Base-by-base conservation (phyloP, 345 rosid genomes). In the Salix exigua region DNA sequence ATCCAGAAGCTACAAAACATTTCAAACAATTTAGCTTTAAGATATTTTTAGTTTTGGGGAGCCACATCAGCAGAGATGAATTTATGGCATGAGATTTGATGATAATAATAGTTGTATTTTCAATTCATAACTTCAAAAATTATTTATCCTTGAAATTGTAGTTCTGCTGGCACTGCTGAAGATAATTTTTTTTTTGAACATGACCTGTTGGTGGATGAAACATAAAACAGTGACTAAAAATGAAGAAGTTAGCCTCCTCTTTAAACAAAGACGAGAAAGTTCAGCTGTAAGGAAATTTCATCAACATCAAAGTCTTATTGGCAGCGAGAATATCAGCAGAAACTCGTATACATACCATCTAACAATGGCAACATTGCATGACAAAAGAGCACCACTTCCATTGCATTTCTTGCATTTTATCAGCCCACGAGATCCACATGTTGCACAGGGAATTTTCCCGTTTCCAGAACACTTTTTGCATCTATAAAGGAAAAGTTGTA, bases 401-500 rank as follows among this genome's bases (percentile, higher is more conserved):
- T 40, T 17, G 71, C 99, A 91, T 62, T 85, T 81, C 81, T 83
- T 69, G 64, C 99, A 96, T 84, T 89, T 91, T 70, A 93, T 83
- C 18, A 91, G 80, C 72, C 99, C 98, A 66, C 87, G 90, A 78
- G 99, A 96, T 74, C 91, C 93, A 79, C 98, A 93, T 62, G 86
- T 88, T 10, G 87, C 83, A 72, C 99, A 93, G 21, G 92, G 92
- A 82, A 91, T 81, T 86, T 87, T 89, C 76, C 99, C 97, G 82
- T 93, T 89, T 30, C 99, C 98, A 38, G 77, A 78, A 80, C 99
- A 96, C 26, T 79, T 82, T 60, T 53, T 30, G 73, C 99, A 96
- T 80, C 98, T 93, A 84, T 68, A 74, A 72, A 71, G 72, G 76
- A 30, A 76, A 30, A 50, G 38, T 4, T 2, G 38, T 44, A 17